Evolutionary conservation across 2,329 filamentous ascomycete genomes (phyloP).

Genomic region (Trichophyton rubrum): DNA sequence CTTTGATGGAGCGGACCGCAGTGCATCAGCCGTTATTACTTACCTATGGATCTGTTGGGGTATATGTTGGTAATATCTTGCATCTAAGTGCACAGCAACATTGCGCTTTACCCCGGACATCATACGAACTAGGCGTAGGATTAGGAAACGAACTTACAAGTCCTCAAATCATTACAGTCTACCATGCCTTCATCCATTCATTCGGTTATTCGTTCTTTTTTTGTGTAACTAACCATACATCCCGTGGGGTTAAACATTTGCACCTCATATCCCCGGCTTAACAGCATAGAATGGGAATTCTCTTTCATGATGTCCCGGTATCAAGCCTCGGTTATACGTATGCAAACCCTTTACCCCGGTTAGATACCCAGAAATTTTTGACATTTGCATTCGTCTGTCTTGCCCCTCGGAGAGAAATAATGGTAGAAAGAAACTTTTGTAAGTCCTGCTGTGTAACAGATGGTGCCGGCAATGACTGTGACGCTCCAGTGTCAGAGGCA

Average conservation of each 20-base stretch:
- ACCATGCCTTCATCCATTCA: background rate
- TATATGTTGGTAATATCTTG: background rate
- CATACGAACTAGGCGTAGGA: background rate
- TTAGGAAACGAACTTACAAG: background rate
- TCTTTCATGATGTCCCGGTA: background rate
- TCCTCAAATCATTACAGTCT: background rate
- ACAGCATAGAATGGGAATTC: background rate
- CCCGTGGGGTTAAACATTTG: background rate
- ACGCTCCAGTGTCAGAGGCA: constrained; percentile 5
- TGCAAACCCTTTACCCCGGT: constrained; percentile 31
- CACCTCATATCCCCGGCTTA: background rate
- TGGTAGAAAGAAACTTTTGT: constrained; percentile 30
- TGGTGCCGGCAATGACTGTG: constrained; percentile 7
- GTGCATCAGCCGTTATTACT: background rate
- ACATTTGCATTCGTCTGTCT: constrained; percentile 29
- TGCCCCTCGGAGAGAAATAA: constrained; percentile 28
- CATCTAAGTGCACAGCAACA: background rate
- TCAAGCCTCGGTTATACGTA: constrained; percentile 20
- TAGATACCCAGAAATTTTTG: constrained; percentile 34
- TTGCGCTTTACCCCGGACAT: background rate
- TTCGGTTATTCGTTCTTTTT: background rate
- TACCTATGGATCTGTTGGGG: background rate
- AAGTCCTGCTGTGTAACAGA: constrained; percentile 26
- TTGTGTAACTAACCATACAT: background rate
- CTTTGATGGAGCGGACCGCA: background rate